Evolutionary conservation across 2,329 filamentous ascomycete species (phyloP).

Genomic region (Pseudovirgaria hyperparasitica): DNA sequence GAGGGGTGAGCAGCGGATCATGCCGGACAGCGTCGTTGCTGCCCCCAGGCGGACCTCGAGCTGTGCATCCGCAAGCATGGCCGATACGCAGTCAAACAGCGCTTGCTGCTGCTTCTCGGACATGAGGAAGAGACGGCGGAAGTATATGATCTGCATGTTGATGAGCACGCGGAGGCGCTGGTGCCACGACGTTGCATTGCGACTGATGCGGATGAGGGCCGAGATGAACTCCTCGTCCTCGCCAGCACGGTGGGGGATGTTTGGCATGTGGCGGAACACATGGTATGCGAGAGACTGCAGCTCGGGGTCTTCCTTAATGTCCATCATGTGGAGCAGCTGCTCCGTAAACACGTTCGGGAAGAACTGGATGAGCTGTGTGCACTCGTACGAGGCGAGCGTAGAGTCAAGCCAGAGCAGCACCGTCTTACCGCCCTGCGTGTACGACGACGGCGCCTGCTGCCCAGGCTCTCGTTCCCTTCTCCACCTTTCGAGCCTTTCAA

Average conservation of each 20-base stretch:
- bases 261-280: constrained; percentile 90
- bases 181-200: constrained; percentile 78
- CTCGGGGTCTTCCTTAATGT: constrained; percentile 96
- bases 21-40: constrained; percentile 84
- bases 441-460: constrained; percentile 84
- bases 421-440: constrained; percentile 93
- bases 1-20: constrained; percentile 90
- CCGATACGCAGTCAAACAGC: constrained; percentile 84
- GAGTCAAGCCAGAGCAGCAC: constrained; percentile 90
- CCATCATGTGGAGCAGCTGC: constrained; percentile 98
- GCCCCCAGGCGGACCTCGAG: constrained; percentile 90
- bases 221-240: constrained; percentile 77
- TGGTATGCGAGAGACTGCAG: constrained; percentile 90
- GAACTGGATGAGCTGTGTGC: constrained; percentile 79
- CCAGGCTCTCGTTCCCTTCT: constrained; percentile 71
- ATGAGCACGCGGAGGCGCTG: constrained; percentile 88
- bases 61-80: constrained; percentile 85
- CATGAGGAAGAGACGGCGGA: constrained; percentile 86
- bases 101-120: constrained; percentile 59
- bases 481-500: constrained; percentile 74
- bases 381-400: constrained; percentile 83
- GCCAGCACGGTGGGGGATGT: constrained; percentile 80
- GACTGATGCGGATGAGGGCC: constrained; percentile 77
- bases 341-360: constrained; percentile 84
- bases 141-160: constrained; percentile 98